These are phyloP conservation scores for Picea abies DNA, from an alignment of 83 land plant species.

Conservation along the genomic window DNA sequence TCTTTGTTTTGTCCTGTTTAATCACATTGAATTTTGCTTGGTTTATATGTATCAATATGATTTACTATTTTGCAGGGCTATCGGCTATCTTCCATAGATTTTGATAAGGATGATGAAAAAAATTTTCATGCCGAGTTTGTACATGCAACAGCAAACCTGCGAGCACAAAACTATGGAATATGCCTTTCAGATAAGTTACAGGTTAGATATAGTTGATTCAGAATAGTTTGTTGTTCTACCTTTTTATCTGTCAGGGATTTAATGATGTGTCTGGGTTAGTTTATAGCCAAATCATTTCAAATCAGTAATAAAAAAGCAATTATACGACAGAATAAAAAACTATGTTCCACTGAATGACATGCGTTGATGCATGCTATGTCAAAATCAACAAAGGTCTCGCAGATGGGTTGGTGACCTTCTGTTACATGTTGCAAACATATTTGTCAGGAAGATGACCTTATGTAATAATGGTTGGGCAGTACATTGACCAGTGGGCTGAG, in stretches of 20 bases:
- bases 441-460: no score
- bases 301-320: no score
- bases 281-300: no score
- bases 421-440: no score
- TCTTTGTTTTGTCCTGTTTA: neutral
- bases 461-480: no score
- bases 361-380: no score
- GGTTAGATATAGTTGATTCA: slow-evolving; percentile 16
- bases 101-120: slow-evolving; percentile 57
- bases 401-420: no score
- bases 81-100: slow-evolving; percentile 50
- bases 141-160: slow-evolving; percentile 50
- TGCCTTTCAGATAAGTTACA: slow-evolving; percentile 42
- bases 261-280: neutral
- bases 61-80: slow-evolving; percentile 41
- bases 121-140: slow-evolving; percentile 57
- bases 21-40: neutral
- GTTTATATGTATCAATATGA: neutral
- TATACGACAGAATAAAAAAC: no score
- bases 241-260: neutral
- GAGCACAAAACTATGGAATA: slow-evolving; percentile 58
- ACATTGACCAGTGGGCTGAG: no score
- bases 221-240: neutral
- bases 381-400: no score
- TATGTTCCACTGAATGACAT: no score